Percentiles rank a stretch among this genome's conserved stretches.
phyloP scores from a whole-genome alignment of 106 monocot genomes.

The Posidonia australis region DNA sequence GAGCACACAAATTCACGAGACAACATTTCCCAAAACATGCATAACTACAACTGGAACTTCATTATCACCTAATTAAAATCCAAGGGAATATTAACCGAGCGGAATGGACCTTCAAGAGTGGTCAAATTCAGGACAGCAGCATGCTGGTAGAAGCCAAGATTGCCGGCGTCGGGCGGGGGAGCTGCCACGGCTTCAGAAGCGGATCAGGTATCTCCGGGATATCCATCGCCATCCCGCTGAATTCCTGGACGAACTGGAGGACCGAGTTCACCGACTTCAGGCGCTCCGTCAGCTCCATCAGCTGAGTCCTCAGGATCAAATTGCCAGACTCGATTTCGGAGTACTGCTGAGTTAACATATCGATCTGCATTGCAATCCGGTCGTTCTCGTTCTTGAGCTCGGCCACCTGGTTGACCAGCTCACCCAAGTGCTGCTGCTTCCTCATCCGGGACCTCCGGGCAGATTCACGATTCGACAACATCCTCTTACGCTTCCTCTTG shows the following conservation, averaged over 20 bases:
- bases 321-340: slow-evolving; percentile 8
- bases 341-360: neutral
- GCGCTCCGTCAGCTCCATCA: slow-evolving; percentile 16
- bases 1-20: too few relatives aligned
- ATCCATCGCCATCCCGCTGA: slow-evolving; percentile 23
- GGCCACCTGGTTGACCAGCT: slow-evolving; percentile 12
- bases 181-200: slow-evolving; percentile 26
- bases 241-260: slow-evolving; percentile 6
- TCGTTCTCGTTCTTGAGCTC: slow-evolving; percentile 11
- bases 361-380: neutral
- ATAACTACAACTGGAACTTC: too few relatives aligned
- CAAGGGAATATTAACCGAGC: too few relatives aligned
- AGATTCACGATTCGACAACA: slow-evolving; percentile 27
- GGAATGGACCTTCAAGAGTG: too few relatives aligned
- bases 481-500: slow-evolving; percentile 22
- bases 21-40: too few relatives aligned
- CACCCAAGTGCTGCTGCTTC: slow-evolving; percentile 26
- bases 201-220: slow-evolving; percentile 24
- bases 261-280: slow-evolving; percentile 16
- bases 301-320: slow-evolving; percentile 9
- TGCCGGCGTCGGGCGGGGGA: slow-evolving; percentile 16
- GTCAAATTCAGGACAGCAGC: slow-evolving; percentile 3
- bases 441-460: slow-evolving; percentile 27
- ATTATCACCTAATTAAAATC: too few relatives aligned
- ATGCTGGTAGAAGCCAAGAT: slow-evolving; percentile 16